Percentiles rank a stretch among this genome's conserved stretches.
Conservation (phyloP, 108 stramenopile genomes). For the Halocafeteria seosinensis region DNA sequence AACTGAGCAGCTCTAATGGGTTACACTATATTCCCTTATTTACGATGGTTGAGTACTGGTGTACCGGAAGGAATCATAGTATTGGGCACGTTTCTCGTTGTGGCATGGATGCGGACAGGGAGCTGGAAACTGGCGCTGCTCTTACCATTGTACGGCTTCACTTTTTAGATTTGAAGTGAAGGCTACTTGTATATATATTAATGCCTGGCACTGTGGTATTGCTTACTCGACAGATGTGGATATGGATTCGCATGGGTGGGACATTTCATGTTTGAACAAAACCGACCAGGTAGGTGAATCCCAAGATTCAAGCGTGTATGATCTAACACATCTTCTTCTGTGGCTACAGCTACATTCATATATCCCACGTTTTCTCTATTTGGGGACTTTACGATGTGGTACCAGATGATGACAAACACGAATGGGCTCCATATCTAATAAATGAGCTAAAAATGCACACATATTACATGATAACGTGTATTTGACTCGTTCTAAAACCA, state of each 20-base stretch:
- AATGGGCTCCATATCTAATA: no score
- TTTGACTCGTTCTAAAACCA: no score
- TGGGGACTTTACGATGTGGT: conserved; percentile 10
- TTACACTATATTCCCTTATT: background rate
- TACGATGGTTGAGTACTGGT: background rate
- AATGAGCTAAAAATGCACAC: no score
- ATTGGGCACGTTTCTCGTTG: background rate
- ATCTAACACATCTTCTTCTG: no score
- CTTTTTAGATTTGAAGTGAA: no score
- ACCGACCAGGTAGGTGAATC: no score
- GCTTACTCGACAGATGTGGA: no score
- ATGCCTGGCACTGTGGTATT: no score
- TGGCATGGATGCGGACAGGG: background rate
- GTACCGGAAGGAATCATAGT: background rate
- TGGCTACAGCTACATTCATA: conserved; percentile 21
- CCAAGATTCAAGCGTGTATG: no score
- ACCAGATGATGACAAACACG: no score
- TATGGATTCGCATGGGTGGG: conserved; percentile 17
- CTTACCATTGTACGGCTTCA: background rate
- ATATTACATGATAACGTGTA: no score
- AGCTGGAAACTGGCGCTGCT: background rate
- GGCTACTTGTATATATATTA: no score
- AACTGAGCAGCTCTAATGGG: background rate
- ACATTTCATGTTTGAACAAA: conserved; percentile 11
- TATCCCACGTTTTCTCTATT: conserved; percentile 10